Evolutionary conservation across 2,329 filamentous ascomycete species (phyloP).

Genomic region (Zymoseptoria tritici): DNA sequence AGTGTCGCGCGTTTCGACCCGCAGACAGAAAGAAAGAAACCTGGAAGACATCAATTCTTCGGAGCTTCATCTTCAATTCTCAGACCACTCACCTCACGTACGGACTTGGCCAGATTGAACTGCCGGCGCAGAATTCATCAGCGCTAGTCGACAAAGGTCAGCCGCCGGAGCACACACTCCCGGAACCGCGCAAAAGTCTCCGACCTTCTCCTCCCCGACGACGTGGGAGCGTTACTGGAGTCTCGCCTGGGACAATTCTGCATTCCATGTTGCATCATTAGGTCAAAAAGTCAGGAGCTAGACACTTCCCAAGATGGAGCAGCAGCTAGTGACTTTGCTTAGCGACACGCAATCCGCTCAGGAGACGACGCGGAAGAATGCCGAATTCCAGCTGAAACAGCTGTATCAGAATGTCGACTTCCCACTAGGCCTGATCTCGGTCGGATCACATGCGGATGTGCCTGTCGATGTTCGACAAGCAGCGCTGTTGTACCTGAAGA

Average conservation of each 20-base stretch:
- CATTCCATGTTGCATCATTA: slow-evolving; percentile 11
- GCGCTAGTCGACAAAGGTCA: not conserved
- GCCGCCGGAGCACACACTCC: not conserved
- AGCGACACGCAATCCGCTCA: slow-evolving; percentile 74
- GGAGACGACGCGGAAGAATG: slow-evolving; percentile 71
- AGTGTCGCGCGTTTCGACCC: not conserved
- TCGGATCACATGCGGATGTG: slow-evolving; percentile 69
- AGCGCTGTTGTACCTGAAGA: slow-evolving; percentile 70
- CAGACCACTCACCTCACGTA: not conserved
- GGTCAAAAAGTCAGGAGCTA: slow-evolving; percentile 5
- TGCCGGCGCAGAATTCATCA: not conserved
- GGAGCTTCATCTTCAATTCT: not conserved
- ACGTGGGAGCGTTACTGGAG: too few relatives aligned
- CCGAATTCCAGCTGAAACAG: slow-evolving; percentile 72
- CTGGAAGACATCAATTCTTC: not conserved
- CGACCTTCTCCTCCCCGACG: not conserved
- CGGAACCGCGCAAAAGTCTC: not conserved
- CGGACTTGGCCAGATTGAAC: not conserved
- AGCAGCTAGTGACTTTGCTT: slow-evolving; percentile 82
- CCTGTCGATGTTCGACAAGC: slow-evolving; percentile 72
- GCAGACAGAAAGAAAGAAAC: not conserved
- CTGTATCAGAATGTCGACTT: slow-evolving; percentile 59
- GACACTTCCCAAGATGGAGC: slow-evolving; percentile 60
- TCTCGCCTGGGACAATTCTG: not conserved
- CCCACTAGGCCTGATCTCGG: slow-evolving; percentile 69